Base-by-base conservation (phyloP, 768 basidiomycete genomes). In the Pleurotus citrinopileatus region DNA sequence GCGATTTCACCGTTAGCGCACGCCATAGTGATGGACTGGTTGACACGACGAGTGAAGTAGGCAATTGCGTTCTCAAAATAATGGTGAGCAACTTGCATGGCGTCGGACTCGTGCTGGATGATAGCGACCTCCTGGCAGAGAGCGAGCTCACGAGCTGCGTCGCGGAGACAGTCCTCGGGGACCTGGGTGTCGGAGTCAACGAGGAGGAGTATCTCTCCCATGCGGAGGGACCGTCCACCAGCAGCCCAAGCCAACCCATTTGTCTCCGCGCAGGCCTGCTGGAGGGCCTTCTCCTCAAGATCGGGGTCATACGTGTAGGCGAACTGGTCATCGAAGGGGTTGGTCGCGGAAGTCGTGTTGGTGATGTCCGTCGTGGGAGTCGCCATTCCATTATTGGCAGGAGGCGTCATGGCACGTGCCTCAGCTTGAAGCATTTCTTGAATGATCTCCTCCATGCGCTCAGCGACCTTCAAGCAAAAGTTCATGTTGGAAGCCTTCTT, bases 11-110 rank as follows among this genome's bases (percentile, higher is more conserved):
- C 89, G 57, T 91, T 91, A 6, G 89, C 85, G 57, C 84, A 85
- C 12, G 84, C 83, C 67, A 89, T 82, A 3, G 87, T 84, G 56
- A 91, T 91, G 52, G 78, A 87, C 66, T 79, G 82, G 71, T 94
- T 93, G 70, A 94, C 91, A 27, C 91, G 81, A n/a, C 82, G 82
- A 3, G 93, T 94, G 73, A 95, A 94, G 71, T 87, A 87, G 4
- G 93, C 87, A 65, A 94, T 86, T 3, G 89, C 90, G 63, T 93
- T 93, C 67, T 94, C 92, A 59, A 94, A 94, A 70, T 91, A 94
- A 64, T 92, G 88, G 66, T 89, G 71, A 0, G 86, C 91, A 61
- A 93, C 92, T 66, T 93, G 89, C 87, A 93, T 90, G 57, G 93
- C 91, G 61, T 90, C 87, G 1, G 87, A 89, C 61, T 89, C 89